A percentile compares a stretch with the other conserved stretches of the same genome.
Conservation (phyloP, 257 asterid genomes). For the Nicotiana attenuata region DNA sequence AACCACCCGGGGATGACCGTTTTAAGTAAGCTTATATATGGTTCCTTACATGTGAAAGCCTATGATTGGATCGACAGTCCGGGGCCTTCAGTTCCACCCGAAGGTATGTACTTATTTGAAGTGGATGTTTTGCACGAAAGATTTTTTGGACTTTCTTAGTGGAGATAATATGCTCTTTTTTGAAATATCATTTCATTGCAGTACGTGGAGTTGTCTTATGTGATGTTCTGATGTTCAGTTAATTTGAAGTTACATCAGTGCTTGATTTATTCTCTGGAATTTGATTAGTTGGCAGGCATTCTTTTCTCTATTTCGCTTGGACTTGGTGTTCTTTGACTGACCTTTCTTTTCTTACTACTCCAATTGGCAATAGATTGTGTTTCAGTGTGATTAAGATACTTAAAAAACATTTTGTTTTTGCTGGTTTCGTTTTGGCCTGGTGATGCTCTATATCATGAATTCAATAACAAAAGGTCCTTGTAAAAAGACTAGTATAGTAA, state of each 20-base stretch:
- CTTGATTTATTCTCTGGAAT: neutral
- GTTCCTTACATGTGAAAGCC: conserved; percentile 84
- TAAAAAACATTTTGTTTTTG: neutral
- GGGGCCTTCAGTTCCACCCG: conserved; percentile 58
- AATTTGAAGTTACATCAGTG: neutral
- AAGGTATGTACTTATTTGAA: conserved; percentile 48
- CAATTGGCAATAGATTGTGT: neutral
- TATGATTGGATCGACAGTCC: conserved; percentile 86
- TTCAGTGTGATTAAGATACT: neutral
- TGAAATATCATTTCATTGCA: conserved; percentile 4
- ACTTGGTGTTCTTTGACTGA: neutral
- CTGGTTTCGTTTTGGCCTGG: neutral
- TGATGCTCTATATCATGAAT: neutral
- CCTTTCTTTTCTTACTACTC: neutral
- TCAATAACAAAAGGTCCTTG: neutral
- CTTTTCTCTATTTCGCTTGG: neutral
- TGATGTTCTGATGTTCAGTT: neutral
- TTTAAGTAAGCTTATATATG: conserved; percentile 94
- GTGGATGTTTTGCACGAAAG: neutral
- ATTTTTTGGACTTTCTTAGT: neutral
- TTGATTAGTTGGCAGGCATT: neutral
- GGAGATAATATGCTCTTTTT: neutral
- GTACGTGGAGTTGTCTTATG: neutral
- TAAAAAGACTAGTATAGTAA: too few relatives aligned
- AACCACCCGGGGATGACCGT: conserved; percentile 99